Evolutionary conservation across 2,329 filamentous ascomycete species (phyloP).

Genomic region (Colletotrichum aenigma): DNA sequence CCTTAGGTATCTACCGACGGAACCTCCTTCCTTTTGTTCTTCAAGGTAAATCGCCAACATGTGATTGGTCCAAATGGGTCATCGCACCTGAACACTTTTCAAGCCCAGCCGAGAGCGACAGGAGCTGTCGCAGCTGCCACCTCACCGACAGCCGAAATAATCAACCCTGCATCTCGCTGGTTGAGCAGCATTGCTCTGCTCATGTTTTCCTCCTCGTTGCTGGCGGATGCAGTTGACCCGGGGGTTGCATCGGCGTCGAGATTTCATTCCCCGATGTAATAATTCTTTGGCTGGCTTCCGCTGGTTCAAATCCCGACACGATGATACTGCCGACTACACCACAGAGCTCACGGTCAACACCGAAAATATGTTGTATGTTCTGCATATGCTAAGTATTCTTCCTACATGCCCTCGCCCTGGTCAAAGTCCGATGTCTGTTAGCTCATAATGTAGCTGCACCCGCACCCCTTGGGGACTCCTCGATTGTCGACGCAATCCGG

Average conservation of each 20-base stretch:
- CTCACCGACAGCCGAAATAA: background rate
- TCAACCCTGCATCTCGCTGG: background rate
- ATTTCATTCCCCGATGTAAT: background rate
- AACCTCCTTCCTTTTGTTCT: background rate
- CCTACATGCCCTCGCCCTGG: background rate
- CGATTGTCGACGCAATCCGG: background rate
- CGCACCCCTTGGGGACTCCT: background rate
- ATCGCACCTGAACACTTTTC: background rate
- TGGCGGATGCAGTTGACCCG: background rate
- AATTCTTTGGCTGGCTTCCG: background rate
- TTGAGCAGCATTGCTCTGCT: background rate
- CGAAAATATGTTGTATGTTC: background rate
- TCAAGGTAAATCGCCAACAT: background rate
- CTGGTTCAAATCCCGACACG: background rate
- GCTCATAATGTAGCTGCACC: background rate
- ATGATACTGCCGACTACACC: background rate
- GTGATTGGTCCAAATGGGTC: background rate
- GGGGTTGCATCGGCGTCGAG: background rate
- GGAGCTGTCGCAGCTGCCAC: background rate
- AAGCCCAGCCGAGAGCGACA: background rate
- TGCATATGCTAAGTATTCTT: background rate
- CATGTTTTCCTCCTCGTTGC: background rate
- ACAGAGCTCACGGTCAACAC: background rate
- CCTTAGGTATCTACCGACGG: background rate
- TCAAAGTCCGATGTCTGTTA: background rate